Conservation (phyloP, 108 stramenopile species). For the Mediolabrus comicus region DNA sequence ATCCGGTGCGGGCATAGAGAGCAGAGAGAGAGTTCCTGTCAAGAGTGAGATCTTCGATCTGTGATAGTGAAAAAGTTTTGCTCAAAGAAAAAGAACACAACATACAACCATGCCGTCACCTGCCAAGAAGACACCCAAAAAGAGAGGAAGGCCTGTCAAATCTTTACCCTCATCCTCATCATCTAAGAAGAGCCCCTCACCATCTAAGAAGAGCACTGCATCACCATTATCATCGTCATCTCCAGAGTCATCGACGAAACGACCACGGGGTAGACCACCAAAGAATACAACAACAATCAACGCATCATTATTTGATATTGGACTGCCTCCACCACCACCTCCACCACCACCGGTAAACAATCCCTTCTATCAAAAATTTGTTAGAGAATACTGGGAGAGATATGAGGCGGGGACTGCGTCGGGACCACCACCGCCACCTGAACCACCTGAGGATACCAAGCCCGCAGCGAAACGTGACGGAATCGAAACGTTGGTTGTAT, state of each 20-base stretch:
- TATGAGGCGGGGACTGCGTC: neutral
- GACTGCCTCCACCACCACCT: slow-evolving; percentile 12
- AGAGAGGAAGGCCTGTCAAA: neutral
- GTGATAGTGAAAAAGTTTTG: too few species aligned
- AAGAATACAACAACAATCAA: neutral
- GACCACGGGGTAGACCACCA: neutral
- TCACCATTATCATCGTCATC: neutral
- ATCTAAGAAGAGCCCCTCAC: neutral
- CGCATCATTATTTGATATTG: neutral
- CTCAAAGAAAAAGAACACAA: too few species aligned
- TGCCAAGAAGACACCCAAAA: neutral
- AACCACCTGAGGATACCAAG: neutral
- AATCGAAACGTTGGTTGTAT: too few species aligned
- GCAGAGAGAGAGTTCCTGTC: too few species aligned
- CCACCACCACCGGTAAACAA: slow-evolving; percentile 26
- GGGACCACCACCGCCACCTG: too few species aligned
- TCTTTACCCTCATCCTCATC: neutral
- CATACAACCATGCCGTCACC: slow-evolving; percentile 1
- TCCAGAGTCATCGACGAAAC: neutral
- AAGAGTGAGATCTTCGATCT: too few species aligned
- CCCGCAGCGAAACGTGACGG: neutral
- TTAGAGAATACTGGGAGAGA: slow-evolving; percentile 12
- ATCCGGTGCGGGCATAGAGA: too few species aligned
- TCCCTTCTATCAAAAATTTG: slow-evolving; percentile 26
- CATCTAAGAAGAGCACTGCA: neutral